phyloP scores from a whole-genome alignment of 1,284 basidiomycete species.

The Irpex sp. region DNA sequence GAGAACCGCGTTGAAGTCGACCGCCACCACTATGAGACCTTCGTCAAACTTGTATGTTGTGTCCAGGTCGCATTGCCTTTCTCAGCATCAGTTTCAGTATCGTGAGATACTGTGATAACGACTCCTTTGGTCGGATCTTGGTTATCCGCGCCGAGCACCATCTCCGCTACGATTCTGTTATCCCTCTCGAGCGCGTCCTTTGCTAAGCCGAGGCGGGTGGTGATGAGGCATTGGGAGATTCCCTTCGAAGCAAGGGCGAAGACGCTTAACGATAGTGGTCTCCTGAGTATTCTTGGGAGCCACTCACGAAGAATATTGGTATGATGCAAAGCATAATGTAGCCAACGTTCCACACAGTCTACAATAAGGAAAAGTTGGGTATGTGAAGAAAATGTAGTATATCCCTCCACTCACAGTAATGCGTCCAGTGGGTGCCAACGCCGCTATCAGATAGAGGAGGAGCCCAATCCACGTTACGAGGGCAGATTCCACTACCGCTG shows the following conservation, averaged over 20 bases:
- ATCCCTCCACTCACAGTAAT: conserved; percentile 14
- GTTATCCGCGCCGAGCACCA: neutral
- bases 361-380: neutral
- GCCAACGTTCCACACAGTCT: conserved; percentile 6
- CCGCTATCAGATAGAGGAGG: conserved; percentile 19
- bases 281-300: neutral
- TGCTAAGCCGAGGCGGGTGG: neutral
- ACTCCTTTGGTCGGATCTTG: neutral
- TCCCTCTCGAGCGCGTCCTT: neutral
- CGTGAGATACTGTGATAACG: neutral
- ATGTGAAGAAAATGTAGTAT: too few relatives aligned
- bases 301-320: conserved; percentile 8
- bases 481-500: conserved; percentile 21
- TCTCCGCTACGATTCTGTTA: neutral
- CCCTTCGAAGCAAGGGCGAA: conserved; percentile 9
- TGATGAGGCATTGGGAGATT: conserved; percentile 18
- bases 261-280: neutral
- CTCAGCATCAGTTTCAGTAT: neutral
- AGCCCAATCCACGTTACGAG: conserved; percentile 23
- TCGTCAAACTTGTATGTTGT: too few relatives aligned
- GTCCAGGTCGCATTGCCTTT: neutral
- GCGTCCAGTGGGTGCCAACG: conserved; percentile 19
- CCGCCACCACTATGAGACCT: too few relatives aligned
- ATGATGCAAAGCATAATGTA: conserved; percentile 9
- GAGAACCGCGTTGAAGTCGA: too few relatives aligned